phyloP scores from a whole-genome alignment of 2,329 filamentous ascomycete species.

The Colletotrichum neosansevieriae region DNA sequence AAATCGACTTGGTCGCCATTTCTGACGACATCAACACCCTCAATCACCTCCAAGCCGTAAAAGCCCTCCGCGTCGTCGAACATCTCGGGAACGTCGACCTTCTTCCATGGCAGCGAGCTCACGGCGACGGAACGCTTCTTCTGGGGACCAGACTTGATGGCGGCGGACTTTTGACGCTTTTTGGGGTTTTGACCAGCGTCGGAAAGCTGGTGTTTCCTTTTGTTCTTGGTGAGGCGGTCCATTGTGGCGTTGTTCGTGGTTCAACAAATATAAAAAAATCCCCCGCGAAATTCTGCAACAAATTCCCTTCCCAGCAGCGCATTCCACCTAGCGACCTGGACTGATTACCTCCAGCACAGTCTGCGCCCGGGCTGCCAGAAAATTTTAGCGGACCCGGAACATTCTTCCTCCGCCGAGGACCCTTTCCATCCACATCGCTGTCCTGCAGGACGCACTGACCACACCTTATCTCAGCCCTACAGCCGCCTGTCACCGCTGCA shows the following conservation, averaged over 20 bases:
- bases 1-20: slow-evolving; percentile 71
- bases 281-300: slow-evolving; percentile 29
- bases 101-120: slow-evolving; percentile 67
- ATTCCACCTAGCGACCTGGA: neutral
- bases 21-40: slow-evolving; percentile 87
- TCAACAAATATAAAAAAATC: neutral
- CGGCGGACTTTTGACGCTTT: slow-evolving; percentile 39
- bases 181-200: slow-evolving; percentile 25
- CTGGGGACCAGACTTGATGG: slow-evolving; percentile 14
- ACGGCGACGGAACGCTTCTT: slow-evolving; percentile 57
- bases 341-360: too few relatives aligned
- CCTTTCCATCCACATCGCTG: neutral
- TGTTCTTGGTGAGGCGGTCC: slow-evolving; percentile 36
- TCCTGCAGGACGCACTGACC: slow-evolving; percentile 43
- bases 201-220: slow-evolving; percentile 36
- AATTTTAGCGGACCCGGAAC: slow-evolving; percentile 38
- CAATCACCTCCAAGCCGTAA: slow-evolving; percentile 90
- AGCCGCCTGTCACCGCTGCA: slow-evolving; percentile 14
- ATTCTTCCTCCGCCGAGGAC: slow-evolving; percentile 1
- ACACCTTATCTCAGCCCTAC: slow-evolving; percentile 48
- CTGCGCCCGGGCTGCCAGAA: slow-evolving; percentile 24
- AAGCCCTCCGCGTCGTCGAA: slow-evolving; percentile 94
- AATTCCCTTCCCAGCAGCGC: slow-evolving; percentile 1
- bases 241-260: slow-evolving; percentile 10
- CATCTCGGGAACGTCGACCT: slow-evolving; percentile 77